phyloP scores from a whole-genome alignment of 1,139 yeast genomes.

The Komagataea norvegica region DNA sequence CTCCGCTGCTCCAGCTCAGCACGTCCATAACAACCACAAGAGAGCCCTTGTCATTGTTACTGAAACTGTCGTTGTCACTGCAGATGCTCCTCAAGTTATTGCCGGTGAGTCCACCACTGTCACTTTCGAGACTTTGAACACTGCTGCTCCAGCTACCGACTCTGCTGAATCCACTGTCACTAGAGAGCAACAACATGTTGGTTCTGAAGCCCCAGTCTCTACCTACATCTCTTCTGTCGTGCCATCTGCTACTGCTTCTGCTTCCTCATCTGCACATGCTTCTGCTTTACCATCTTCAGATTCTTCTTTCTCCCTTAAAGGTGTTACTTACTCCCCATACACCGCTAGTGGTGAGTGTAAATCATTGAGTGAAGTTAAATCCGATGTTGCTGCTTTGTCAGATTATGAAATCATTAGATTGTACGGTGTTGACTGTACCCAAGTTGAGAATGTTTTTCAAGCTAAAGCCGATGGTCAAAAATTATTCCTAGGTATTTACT shows the following conservation, averaged over 20 bases:
- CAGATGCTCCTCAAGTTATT: slow-evolving; percentile 31
- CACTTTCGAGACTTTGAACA: slow-evolving; percentile 27
- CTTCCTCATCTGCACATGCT: slow-evolving; percentile 26
- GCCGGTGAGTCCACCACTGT: slow-evolving; percentile 30
- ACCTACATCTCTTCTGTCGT: slow-evolving; percentile 18
- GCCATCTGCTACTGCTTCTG: slow-evolving; percentile 22
- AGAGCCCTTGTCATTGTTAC: slow-evolving; percentile 43
- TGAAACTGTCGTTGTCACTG: slow-evolving; percentile 36
- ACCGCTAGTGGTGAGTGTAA: slow-evolving; percentile 69
- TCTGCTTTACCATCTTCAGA: slow-evolving; percentile 28
- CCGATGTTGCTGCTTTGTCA: slow-evolving; percentile 53
- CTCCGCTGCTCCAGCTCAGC: slow-evolving; percentile 34
- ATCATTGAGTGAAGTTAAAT: slow-evolving; percentile 49
- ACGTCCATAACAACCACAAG: slow-evolving; percentile 44
- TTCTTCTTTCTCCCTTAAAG: slow-evolving; percentile 40
- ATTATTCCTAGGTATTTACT: slow-evolving; percentile 67
- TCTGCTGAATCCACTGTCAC: slow-evolving; percentile 24
- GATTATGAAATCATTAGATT: slow-evolving; percentile 63
- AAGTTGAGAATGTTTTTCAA: slow-evolving; percentile 63
- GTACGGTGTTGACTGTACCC: slow-evolving; percentile 81
- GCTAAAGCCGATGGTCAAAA: slow-evolving; percentile 59
- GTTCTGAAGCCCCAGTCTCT: slow-evolving; percentile 23
- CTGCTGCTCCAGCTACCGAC: slow-evolving; percentile 21
- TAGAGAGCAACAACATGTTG: too few relatives aligned
- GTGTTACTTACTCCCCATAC: slow-evolving; percentile 85